phyloP scores from a whole-genome alignment of 257 asterid species.

The Solanum neorickii region DNA sequence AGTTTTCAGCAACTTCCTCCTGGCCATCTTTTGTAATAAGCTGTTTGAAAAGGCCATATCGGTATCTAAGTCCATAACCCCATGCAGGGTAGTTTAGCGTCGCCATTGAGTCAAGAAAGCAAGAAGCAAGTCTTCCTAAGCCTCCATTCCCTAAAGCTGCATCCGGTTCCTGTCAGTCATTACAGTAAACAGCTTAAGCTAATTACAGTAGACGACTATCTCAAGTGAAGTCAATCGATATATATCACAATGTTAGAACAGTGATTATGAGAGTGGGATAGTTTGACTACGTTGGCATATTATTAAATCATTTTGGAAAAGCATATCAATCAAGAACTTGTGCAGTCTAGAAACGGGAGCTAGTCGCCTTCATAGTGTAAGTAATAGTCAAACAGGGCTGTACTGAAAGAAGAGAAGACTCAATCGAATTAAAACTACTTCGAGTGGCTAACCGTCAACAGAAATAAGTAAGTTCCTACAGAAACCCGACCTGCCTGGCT shows the following conservation, averaged over 20 bases:
- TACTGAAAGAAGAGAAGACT: neutral
- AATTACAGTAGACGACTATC: neutral
- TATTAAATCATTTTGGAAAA: neutral
- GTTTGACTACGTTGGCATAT: neutral
- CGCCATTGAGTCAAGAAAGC: constrained; percentile 83
- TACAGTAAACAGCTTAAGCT: neutral
- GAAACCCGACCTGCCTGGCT: constrained; percentile 48
- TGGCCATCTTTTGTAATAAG: constrained; percentile 67
- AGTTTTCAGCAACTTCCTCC: constrained; percentile 86
- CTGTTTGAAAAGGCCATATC: constrained; percentile 73
- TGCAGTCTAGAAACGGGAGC: neutral
- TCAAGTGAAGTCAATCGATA: neutral
- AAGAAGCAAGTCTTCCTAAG: constrained; percentile 82
- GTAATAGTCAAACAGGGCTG: neutral
- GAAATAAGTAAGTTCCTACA: neutral
- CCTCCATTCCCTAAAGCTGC: constrained; percentile 96
- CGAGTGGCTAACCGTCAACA: neutral
- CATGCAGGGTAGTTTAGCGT: constrained; percentile 82
- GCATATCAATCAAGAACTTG: neutral
- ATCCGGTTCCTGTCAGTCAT: constrained; percentile 56
- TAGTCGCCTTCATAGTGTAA: neutral
- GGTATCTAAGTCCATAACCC: constrained; percentile 90
- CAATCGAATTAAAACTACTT: neutral
- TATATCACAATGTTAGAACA: neutral
- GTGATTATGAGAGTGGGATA: neutral